These are phyloP conservation scores for Zarea fungicola DNA, from an alignment of 2,329 filamentous ascomycete species.

Conservation along the genomic window DNA sequence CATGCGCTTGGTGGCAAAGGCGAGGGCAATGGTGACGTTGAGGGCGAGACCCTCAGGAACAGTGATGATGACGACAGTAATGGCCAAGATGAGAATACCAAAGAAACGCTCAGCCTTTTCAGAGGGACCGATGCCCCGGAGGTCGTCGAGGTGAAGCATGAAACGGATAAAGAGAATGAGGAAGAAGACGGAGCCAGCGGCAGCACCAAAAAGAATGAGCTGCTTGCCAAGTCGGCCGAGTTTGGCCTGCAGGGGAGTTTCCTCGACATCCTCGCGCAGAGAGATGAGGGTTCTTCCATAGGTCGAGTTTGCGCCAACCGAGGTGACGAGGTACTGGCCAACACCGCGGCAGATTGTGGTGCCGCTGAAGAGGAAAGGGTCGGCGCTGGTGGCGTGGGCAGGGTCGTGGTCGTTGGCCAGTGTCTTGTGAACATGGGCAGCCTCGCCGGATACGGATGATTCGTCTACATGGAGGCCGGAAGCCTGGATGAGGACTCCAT, in stretches of 20 bases:
- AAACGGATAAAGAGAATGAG: constrained; percentile 36
- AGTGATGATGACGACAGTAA: constrained; percentile 55
- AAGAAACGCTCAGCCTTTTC: constrained; percentile 53
- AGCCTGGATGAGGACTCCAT: constrained; percentile 63
- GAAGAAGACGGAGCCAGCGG: constrained; percentile 39
- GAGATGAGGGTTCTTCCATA: constrained; percentile 77
- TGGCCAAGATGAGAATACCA: constrained; percentile 52
- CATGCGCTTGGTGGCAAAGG: constrained; percentile 59
- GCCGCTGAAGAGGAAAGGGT: constrained; percentile 77
- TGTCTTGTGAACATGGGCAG: constrained; percentile 64
- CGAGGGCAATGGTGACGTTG: constrained; percentile 56
- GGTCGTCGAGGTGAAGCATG: constrained; percentile 26
- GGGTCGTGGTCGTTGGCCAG: constrained; percentile 53
- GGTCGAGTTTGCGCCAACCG: constrained; percentile 67
- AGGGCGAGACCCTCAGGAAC: constrained; percentile 57
- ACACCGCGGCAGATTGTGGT: constrained; percentile 72
- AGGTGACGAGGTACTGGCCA: constrained; percentile 70
- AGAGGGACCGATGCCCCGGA: constrained; percentile 35
- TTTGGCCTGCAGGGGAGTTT: constrained; percentile 73
- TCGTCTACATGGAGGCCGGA: constrained; percentile 61
- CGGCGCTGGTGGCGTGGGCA: constrained; percentile 47
- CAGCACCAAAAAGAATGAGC: constrained; percentile 46
- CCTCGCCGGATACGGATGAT: constrained; percentile 58
- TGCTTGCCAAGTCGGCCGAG: constrained; percentile 73
- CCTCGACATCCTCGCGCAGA: constrained; percentile 68